Percentiles rank a stretch among this genome's conserved stretches.
These are phyloP conservation scores for Fusarium marasasianum DNA, from an alignment of 2,329 filamentous ascomycete species.

Conservation along the genomic window DNA sequence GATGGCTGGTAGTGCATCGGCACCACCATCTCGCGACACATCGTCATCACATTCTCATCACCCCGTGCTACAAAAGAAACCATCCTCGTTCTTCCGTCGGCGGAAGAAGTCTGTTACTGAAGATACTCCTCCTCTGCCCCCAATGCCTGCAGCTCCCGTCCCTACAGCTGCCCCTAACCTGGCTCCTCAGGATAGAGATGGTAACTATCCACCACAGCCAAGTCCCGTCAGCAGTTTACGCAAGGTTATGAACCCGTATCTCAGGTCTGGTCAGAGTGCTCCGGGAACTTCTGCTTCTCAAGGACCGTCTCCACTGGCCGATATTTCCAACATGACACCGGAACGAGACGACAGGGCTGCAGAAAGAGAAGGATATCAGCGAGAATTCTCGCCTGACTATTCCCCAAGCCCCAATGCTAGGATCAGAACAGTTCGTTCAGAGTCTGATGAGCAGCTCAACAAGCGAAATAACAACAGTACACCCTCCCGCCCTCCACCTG, in stretches of 20 bases:
- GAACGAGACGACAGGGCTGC: slow-evolving; percentile 9
- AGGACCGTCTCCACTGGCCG: slow-evolving; percentile 39
- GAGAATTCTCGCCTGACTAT: slow-evolving; percentile 80
- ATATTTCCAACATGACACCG: slow-evolving; percentile 40
- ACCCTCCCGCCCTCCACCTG: slow-evolving; percentile 48
- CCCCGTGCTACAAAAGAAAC: slow-evolving; percentile 81
- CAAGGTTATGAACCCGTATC: slow-evolving; percentile 87
- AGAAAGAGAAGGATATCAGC: slow-evolving; percentile 51
- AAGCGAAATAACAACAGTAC: slow-evolving; percentile 47
- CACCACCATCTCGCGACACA: slow-evolving; percentile 61
- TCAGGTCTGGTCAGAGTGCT: slow-evolving; percentile 54
- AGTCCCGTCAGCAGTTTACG: slow-evolving; percentile 84
- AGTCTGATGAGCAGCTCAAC: slow-evolving; percentile 46
- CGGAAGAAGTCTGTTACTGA: slow-evolving; percentile 90
- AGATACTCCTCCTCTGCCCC: slow-evolving; percentile 68
- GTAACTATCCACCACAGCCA: slow-evolving; percentile 51
- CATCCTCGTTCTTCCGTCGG: slow-evolving; percentile 92
- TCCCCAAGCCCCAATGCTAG: slow-evolving; percentile 76
- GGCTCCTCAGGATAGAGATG: slow-evolving; percentile 44
- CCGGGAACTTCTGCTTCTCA: slow-evolving; percentile 41
- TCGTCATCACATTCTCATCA: slow-evolving; percentile 57
- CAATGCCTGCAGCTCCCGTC: slow-evolving; percentile 55
- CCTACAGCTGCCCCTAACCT: slow-evolving; percentile 50
- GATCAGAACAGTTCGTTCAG: slow-evolving; percentile 70
- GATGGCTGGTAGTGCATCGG: slow-evolving; percentile 59